Conservation (phyloP, 179 eudicot species). For the Carnegiea gigantea region DNA sequence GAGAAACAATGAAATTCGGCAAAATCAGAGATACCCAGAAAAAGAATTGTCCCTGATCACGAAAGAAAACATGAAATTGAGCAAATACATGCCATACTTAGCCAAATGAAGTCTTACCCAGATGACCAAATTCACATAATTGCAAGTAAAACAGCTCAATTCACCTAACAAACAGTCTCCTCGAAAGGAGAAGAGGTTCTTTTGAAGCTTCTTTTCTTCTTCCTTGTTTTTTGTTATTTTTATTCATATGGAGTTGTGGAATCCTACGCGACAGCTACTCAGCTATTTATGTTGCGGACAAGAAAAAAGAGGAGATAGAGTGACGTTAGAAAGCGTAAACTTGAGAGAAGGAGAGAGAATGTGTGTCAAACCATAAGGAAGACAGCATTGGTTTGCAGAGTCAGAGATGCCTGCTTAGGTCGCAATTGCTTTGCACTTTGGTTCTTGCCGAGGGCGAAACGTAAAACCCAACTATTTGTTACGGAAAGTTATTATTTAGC, state of each 20-base stretch:
- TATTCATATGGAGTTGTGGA: neutral
- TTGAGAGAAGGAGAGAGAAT: neutral
- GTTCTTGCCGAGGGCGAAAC: neutral
- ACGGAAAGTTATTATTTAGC: no score
- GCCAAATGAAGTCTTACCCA: slow-evolving; percentile 22
- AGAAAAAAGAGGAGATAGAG: neutral
- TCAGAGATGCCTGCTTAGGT: slow-evolving; percentile 5
- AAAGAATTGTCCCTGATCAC: slow-evolving; percentile 8
- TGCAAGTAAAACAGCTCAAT: neutral
- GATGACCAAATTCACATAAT: slow-evolving; percentile 17
- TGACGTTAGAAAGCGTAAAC: neutral
- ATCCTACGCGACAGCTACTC: neutral
- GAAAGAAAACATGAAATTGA: neutral
- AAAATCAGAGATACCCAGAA: neutral
- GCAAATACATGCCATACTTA: neutral
- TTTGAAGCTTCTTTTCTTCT: neutral
- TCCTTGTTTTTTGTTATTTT: neutral
- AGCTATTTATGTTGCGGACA: slow-evolving; percentile 3
- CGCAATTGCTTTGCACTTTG: neutral
- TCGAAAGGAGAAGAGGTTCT: neutral
- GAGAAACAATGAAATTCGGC: neutral
- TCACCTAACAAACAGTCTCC: neutral
- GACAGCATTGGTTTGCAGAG: neutral
- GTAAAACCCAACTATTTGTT: neutral
- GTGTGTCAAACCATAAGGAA: neutral